Percentiles rank a stretch among this genome's conserved stretches.
Evolutionary conservation across 2,329 filamentous ascomycete genomes (phyloP).

Genomic region (Cladosporium sp.): DNA sequence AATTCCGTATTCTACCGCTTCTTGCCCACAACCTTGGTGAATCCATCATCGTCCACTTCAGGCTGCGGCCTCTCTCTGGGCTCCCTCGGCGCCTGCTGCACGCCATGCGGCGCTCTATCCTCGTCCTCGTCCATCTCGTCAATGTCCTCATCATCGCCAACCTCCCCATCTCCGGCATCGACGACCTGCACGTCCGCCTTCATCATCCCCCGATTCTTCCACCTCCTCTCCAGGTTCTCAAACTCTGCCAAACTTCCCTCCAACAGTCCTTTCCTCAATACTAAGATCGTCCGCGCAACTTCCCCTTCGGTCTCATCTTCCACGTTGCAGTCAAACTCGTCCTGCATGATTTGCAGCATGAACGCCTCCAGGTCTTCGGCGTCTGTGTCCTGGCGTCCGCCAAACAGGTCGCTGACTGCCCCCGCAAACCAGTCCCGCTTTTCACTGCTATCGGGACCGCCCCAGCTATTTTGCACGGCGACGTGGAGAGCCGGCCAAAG

Average conservation of each 20-base stretch:
- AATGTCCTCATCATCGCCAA: conserved; percentile 47
- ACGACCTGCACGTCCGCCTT: conserved; percentile 46
- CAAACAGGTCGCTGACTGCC: conserved; percentile 74
- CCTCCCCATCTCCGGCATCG: conserved; percentile 55
- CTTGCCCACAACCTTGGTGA: conserved; percentile 34
- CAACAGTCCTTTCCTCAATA: conserved; percentile 57
- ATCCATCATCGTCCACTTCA: conserved; percentile 36
- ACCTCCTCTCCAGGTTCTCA: conserved; percentile 65
- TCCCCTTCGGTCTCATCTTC: conserved; percentile 80
- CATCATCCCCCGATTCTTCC: conserved; percentile 62
- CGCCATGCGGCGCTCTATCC: conserved; percentile 53
- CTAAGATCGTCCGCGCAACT: conserved; percentile 67
- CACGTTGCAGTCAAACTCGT: conserved; percentile 89
- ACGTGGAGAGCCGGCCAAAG: conserved; percentile 84
- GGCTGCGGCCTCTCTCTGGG: conserved; percentile 59
- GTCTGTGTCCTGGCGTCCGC: conserved; percentile 56
- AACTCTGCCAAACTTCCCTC: conserved; percentile 76
- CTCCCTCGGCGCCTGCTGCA: conserved; percentile 44
- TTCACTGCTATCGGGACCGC: conserved; percentile 71
- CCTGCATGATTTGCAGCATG: conserved; percentile 82
- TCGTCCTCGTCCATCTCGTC: conserved; percentile 49
- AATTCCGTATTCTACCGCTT: conserved; percentile 19
- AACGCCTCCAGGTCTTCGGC: conserved; percentile 75
- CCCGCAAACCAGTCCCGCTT: conserved; percentile 97
- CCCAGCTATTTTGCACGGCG: conserved; percentile 82